Evolutionary conservation across 768 basidiomycete species (phyloP), one percentile per base, ranked within the genome.

Genomic region (Amanita inopinata): DNA sequence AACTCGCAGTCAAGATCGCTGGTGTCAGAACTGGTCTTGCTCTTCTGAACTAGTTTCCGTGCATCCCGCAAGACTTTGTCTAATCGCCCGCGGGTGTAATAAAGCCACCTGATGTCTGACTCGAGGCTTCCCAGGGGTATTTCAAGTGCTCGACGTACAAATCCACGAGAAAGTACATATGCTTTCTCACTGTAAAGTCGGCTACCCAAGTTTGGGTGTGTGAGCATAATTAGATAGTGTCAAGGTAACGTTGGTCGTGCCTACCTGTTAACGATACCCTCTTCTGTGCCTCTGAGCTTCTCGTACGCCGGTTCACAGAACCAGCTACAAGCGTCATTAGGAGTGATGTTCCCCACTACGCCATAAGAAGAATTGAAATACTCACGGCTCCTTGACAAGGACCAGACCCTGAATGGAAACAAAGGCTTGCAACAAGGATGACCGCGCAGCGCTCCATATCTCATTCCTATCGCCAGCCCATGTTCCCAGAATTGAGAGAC

Each of bases 321-420:
- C 83, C 82, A 89, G 45, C 84, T 88, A 30, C 14, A n/a, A 7
- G 23, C 25, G n/a, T n/a, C n/a, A n/a, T n/a, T n/a, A n/a, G n/a
- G n/a, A n/a, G n/a, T n/a, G n/a, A n/a, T n/a, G n/a, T n/a, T n/a
- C n/a, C n/a, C n/a, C n/a, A n/a, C n/a, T n/a, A n/a, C n/a, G n/a
- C n/a, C n/a, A n/a, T n/a, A n/a, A n/a, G 50, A 11, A 48, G n/a
- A 42, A 14, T 5, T 45, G 14, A 14, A 15, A 31, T 25, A 74
- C 88, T 57, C 63, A 94, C 74, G 92, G 92, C 55, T 92, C 84
- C 59, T 86, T 87, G 9, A 94, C 90, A 5, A 97, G 70, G 4
- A 97, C 92, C 5, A 94, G 70, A 8, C 90, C 92, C 57, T 94
- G 93, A 33, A 96, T 93, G 22, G 90, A 93, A 14, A 97, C 86